Percentiles rank a stretch among this genome's conserved stretches.
Conservation (phyloP, 768 basidiomycete species). For the Butyriboletus loyo region DNA sequence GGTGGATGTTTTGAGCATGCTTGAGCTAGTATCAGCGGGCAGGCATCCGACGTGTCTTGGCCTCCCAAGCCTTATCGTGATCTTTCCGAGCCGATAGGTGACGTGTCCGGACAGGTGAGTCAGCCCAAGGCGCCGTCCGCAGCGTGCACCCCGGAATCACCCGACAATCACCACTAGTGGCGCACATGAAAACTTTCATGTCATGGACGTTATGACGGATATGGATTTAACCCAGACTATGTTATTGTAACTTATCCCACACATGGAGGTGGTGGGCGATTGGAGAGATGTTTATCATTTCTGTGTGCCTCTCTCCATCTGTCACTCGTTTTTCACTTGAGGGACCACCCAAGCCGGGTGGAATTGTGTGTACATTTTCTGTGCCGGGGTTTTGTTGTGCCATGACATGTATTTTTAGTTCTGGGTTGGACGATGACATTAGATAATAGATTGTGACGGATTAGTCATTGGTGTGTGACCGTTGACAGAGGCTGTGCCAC, state of each 20-base stretch:
- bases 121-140: constrained; percentile 11
- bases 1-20: constrained; percentile 29
- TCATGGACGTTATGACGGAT: constrained; percentile 18
- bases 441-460: constrained; percentile 8
- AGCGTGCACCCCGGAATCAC: constrained; percentile 1
- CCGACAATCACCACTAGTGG: constrained; percentile 1
- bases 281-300: constrained; percentile 13
- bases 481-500: neutral
- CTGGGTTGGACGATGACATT: neutral
- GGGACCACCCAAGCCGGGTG: constrained; percentile 10
- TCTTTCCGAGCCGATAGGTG: constrained; percentile 1
- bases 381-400: constrained; percentile 11
- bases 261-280: neutral
- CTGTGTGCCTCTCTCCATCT: neutral
- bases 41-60: constrained; percentile 4
- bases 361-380: constrained; percentile 8
- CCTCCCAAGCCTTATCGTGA: constrained; percentile 6
- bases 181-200: constrained; percentile 6
- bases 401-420: constrained; percentile 5
- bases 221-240: constrained; percentile 23
- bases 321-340: constrained; percentile 10
- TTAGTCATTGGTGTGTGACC: too few relatives aligned
- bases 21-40: constrained; percentile 2
- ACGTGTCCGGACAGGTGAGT: constrained; percentile 22
- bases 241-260: constrained; percentile 11